Percentiles rank a stretch among this genome's conserved stretches.
These are phyloP conservation scores for Pisolithus orientalis DNA, from an alignment of 768 basidiomycete species.

Conservation along the genomic window DNA sequence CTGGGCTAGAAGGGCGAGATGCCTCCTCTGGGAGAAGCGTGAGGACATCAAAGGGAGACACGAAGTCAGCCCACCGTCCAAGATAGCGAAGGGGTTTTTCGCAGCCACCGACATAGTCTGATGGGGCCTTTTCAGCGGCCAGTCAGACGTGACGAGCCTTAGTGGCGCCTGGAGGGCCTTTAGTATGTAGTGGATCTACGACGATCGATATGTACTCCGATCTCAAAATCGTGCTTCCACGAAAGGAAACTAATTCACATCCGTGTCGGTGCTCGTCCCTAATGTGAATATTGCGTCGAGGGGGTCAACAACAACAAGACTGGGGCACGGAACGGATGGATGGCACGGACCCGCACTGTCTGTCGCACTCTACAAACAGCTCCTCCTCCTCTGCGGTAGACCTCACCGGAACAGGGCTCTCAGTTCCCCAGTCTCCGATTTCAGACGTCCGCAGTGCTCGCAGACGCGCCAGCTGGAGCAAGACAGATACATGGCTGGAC, in stretches of 20 bases:
- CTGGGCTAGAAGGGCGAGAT: slow-evolving; percentile 29
- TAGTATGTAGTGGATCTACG: too few relatives aligned
- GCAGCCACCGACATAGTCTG: slow-evolving; percentile 85
- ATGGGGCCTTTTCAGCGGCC: slow-evolving; percentile 50
- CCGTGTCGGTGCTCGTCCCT: too few relatives aligned
- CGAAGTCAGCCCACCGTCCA: slow-evolving; percentile 47
- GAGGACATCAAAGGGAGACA: not conserved
- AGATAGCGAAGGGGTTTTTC: slow-evolving; percentile 78
- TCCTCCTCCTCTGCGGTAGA: slow-evolving; percentile 55
- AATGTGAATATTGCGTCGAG: too few relatives aligned
- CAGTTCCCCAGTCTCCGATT: slow-evolving; percentile 50
- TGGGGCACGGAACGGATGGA: slow-evolving; percentile 9
- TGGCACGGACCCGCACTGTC: not conserved
- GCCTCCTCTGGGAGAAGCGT: slow-evolving; percentile 34
- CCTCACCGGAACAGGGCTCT: slow-evolving; percentile 42
- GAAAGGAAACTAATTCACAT: too few relatives aligned
- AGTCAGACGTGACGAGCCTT: slow-evolving; percentile 7
- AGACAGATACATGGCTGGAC: slow-evolving; percentile 40
- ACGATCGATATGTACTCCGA: too few relatives aligned
- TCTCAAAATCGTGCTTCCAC: too few relatives aligned
- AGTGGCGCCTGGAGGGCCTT: too few relatives aligned
- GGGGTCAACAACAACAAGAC: not conserved
- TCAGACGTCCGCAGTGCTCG: slow-evolving; percentile 34
- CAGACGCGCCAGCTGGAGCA: slow-evolving; percentile 55
- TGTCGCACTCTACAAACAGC: slow-evolving; percentile 17